These are phyloP conservation scores for Dendrostoma leiphaemia DNA, from an alignment of 2,329 filamentous ascomycete species.

Conservation along the genomic window DNA sequence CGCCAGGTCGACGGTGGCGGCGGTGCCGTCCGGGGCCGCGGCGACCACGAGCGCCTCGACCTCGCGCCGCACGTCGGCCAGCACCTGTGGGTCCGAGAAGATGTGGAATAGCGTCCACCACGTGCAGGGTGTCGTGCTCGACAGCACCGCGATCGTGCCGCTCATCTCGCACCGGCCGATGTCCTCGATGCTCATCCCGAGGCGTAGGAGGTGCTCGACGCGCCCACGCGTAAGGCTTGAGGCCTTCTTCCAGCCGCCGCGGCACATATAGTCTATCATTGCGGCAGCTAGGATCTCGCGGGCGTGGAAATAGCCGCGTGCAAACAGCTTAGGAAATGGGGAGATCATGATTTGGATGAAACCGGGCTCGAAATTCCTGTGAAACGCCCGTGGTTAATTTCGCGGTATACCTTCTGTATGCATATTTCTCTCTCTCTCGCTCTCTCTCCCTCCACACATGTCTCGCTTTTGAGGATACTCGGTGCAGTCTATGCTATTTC, in stretches of 20 bases:
- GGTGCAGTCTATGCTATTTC: neutral
- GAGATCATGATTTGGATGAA: no score
- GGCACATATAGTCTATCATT: no score
- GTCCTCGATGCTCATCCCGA: conserved; percentile 24
- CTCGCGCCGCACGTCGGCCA: conserved; percentile 19
- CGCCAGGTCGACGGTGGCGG: conserved; percentile 21
- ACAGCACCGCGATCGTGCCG: conserved; percentile 25
- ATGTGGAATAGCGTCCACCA: conserved; percentile 27
- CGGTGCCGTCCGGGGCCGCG: neutral
- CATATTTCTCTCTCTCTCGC: no score
- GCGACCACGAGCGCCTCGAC: neutral
- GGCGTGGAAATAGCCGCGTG: no score
- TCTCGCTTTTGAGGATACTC: neutral
- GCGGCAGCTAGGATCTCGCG: no score
- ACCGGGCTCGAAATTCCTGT: neutral
- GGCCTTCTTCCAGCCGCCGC: no score
- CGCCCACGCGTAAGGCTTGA: no score
- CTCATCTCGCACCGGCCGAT: conserved; percentile 26
- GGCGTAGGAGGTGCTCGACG: no score
- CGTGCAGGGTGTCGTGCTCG: conserved; percentile 23
- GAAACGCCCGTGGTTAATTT: neutral
- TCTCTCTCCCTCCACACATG: neutral
- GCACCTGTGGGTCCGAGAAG: conserved; percentile 21
- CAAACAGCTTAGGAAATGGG: no score
- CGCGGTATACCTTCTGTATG: neutral